Conservation (phyloP, 1,284 basidiomycete genomes). For the Irpex sp. region DNA sequence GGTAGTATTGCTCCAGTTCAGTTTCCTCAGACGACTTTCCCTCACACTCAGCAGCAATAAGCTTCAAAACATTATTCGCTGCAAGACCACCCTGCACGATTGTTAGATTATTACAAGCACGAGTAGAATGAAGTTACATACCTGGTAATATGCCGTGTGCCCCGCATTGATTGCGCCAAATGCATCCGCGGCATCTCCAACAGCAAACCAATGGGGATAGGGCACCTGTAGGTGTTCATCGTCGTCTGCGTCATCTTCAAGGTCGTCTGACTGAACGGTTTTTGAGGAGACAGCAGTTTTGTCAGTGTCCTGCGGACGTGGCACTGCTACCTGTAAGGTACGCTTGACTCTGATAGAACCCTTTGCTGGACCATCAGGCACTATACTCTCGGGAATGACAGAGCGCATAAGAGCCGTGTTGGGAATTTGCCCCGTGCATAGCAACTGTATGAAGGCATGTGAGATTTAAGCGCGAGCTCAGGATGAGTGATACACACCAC, state of each 20-base stretch:
- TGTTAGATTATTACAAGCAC: neutral
- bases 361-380: constrained; percentile 33
- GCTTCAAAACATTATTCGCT: constrained; percentile 47
- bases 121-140: constrained; percentile 12
- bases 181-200: constrained; percentile 69
- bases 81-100: constrained; percentile 38
- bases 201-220: constrained; percentile 60
- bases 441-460: constrained; percentile 38
- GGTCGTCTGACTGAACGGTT: constrained; percentile 12
- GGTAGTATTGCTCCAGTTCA: constrained; percentile 52
- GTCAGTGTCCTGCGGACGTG: constrained; percentile 1
- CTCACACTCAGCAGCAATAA: constrained; percentile 28
- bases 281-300: constrained; percentile 25
- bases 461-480: neutral
- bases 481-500: constrained; percentile 36
- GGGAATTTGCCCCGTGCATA: constrained; percentile 75
- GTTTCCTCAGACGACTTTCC: neutral
- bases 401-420: constrained; percentile 57
- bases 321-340: constrained; percentile 54
- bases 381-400: constrained; percentile 49
- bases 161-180: constrained; percentile 71
- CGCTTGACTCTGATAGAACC: constrained; percentile 53
- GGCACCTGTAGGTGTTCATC: constrained; percentile 27
- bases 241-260: constrained; percentile 14
- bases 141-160: constrained; percentile 66